Evolutionary conservation across 2,329 filamentous ascomycete species (phyloP), one percentile per base, ranked within the genome.

Genomic region (Fusarium sp.): DNA sequence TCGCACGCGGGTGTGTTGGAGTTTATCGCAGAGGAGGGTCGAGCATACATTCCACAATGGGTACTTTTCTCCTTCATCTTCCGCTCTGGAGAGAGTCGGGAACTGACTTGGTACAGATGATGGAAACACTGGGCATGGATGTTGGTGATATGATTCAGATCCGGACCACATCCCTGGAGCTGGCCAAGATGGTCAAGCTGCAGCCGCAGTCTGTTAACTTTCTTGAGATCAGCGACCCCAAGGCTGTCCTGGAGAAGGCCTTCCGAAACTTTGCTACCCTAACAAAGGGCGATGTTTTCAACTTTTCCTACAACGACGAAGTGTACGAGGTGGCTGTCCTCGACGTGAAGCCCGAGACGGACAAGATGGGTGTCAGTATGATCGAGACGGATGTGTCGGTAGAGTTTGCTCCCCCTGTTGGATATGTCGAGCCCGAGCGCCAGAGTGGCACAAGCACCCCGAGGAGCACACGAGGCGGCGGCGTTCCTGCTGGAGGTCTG

Each of bases 301-400:
- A 94, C 73, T 99, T 99, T 82, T 90, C 93, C 77, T 99, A 99
- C 86, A 99, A 99, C 83, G 95, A 98, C 81, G 93, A 95, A 71
- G 88, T 95, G 11, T 99, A 97, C 85, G 93, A 97, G 73, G 95
- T 99, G 81, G 95, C 95, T 4, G 97, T 99, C 2, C 85, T 98
- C 16, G 96, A 98, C 80, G 94, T 97, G 43, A 98, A 98, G 84
- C 97, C 97, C 2, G 91, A 94, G 75, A 92, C 89, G 5, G 90
- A 93, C 2, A 94, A 94, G 78, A 95, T 94, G 87, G 93, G 93
- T 68, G 95, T 99, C 64, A 95, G 95, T 79, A 97, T 98, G 83
- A 92, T 98, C 65, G 97, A 99, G 85, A 99, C 97, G 0, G 97
- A 99, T 85, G 90, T 99, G 14, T 95, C 95, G 66, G 97, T 99